Evolutionary conservation across 1,284 basidiomycete genomes (phyloP).

Genomic region (Apiotrichum mycotoxinovorans): DNA sequence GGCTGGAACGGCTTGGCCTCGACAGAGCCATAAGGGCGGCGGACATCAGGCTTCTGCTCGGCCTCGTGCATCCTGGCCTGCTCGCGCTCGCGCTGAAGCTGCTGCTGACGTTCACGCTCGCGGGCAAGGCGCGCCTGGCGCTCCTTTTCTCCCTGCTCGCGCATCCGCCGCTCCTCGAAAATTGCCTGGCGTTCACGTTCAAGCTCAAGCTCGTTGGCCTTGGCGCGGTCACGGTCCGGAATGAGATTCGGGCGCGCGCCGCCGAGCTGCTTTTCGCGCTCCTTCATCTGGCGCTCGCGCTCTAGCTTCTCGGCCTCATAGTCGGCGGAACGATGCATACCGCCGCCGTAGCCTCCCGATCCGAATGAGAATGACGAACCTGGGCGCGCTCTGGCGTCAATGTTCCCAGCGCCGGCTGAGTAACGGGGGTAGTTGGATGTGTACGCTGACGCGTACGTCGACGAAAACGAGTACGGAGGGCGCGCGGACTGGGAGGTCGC

Average conservation of each 20-base stretch:
- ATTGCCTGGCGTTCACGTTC: conserved; percentile 1
- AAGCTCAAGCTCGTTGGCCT: not conserved
- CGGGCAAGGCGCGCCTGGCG: conserved; percentile 8
- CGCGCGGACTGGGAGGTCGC: conserved; percentile 10
- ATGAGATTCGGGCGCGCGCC: conserved; percentile 6
- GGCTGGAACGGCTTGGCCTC: conserved; percentile 25
- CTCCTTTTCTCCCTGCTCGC: conserved; percentile 13
- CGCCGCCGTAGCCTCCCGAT: not conserved
- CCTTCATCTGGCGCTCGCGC: conserved; percentile 2
- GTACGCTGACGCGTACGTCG: conserved; percentile 23
- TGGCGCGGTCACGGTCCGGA: not conserved
- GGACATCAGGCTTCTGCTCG: conserved; percentile 2
- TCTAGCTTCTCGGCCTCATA: conserved; percentile 1
- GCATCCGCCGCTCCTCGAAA: not conserved
- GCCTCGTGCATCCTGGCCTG: conserved; percentile 7
- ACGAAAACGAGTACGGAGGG: conserved; percentile 21
- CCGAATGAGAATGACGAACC: not conserved
- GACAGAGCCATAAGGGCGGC: conserved; percentile 12
- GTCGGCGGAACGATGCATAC: not conserved
- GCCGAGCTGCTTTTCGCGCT: conserved; percentile 9
- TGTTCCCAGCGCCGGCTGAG: conserved; percentile 8
- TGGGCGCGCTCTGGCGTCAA: not conserved
- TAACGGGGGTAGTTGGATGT: conserved; percentile 13
- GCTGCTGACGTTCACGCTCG: conserved; percentile 7
- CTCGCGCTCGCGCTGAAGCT: conserved; percentile 11